Percentiles rank a stretch among this genome's conserved stretches.
Conservation (phyloP, 768 basidiomycete species). For the Rubroboletus pulcherrimus region DNA sequence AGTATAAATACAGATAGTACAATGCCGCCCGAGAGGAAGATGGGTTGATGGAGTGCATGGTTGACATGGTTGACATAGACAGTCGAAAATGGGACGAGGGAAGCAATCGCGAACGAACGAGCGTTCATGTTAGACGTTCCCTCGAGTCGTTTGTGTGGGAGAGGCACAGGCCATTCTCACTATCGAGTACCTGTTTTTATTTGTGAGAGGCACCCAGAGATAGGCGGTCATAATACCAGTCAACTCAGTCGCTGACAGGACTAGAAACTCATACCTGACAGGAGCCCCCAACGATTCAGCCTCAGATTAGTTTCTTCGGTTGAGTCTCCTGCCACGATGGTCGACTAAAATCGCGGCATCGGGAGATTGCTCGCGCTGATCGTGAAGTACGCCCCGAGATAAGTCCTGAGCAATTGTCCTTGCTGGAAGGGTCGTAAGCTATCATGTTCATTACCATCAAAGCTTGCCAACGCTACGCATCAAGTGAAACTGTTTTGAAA, state of each 20-base stretch:
- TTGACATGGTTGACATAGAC: background rate
- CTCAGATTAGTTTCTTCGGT: background rate
- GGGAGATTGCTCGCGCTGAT: no score
- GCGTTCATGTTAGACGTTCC: background rate
- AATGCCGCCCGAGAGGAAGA: background rate
- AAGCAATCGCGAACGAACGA: background rate
- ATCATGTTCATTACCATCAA: background rate
- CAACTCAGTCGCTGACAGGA: background rate
- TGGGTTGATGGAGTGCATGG: background rate
- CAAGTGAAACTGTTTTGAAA: background rate
- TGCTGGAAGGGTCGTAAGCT: no score
- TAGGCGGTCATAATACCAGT: background rate
- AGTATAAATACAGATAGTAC: background rate
- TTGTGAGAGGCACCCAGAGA: background rate
- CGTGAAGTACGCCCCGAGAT: no score
- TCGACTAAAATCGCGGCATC: background rate
- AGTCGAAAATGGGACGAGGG: conserved; percentile 1
- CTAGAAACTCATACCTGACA: background rate
- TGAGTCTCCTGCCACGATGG: background rate
- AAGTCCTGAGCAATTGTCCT: no score
- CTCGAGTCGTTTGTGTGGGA: background rate
- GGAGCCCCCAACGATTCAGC: background rate
- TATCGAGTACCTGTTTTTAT: conserved; percentile 1
- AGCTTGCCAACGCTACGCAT: background rate
- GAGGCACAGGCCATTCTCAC: background rate